phyloP scores from a whole-genome alignment of 2,329 filamentous ascomycete species.

The Trichoderma sp. region DNA sequence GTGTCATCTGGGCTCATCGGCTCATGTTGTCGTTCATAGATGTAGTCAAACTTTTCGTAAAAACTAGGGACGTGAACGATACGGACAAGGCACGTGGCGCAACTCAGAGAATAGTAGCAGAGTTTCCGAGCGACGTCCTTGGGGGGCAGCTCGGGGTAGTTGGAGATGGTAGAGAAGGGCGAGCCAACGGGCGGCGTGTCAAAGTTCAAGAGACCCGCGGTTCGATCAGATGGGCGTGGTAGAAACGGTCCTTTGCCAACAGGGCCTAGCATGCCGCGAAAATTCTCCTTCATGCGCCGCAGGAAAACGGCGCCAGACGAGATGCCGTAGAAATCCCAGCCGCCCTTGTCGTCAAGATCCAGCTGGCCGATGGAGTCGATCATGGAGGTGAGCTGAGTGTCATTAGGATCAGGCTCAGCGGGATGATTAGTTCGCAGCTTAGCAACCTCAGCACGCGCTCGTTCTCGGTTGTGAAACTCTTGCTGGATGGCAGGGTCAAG shows the following conservation, averaged over 20 bases:
- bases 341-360: conserved; percentile 84
- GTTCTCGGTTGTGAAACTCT: conserved; percentile 59
- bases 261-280: conserved; percentile 71
- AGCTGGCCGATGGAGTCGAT: conserved; percentile 88
- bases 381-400: conserved; percentile 86
- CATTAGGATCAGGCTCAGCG: conserved; percentile 48
- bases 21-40: conserved; percentile 70
- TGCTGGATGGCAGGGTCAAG: conserved; percentile 76
- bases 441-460: conserved; percentile 45
- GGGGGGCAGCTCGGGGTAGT: conserved; percentile 67
- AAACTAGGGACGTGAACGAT: conserved; percentile 82
- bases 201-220: conserved; percentile 61
- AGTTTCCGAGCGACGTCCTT: conserved; percentile 54
- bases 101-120: conserved; percentile 56
- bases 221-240: conserved; percentile 45
- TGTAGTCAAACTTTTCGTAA: conserved; percentile 69
- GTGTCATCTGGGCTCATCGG: conserved; percentile 63
- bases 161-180: conserved; percentile 53
- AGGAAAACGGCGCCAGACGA: conserved; percentile 91
- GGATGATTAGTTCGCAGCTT: conserved; percentile 40
- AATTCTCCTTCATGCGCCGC: conserved; percentile 80
- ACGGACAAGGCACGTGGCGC: conserved; percentile 59
- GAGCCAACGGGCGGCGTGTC: conserved; percentile 70
- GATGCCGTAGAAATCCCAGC: conserved; percentile 93
- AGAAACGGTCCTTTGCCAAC: conserved; percentile 60